Conservation (phyloP, 1,284 basidiomycete species). For the Cystodermella granulosa region DNA sequence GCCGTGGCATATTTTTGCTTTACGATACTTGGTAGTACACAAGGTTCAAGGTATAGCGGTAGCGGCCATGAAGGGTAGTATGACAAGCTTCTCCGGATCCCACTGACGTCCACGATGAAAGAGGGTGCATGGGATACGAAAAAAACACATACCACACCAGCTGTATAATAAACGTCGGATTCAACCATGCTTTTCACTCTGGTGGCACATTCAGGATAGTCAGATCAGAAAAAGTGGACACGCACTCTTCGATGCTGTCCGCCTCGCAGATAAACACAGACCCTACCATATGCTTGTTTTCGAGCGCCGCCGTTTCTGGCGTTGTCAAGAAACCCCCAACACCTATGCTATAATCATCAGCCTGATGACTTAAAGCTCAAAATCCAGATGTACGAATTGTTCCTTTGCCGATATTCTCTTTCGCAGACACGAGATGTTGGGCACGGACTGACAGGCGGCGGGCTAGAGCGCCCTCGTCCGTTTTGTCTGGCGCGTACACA, state of each 20-base stretch:
- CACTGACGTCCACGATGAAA: constrained; percentile 24
- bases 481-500: constrained; percentile 53
- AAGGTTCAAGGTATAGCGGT: constrained; percentile 28
- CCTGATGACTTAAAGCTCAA: background rate
- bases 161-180: constrained; percentile 38
- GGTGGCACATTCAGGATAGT: constrained; percentile 1
- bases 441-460: constrained; percentile 47
- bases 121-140: background rate
- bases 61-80: constrained; percentile 34
- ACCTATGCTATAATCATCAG: constrained; percentile 22
- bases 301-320: constrained; percentile 37
- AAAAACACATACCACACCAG: constrained; percentile 37
- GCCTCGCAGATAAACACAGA: constrained; percentile 42
- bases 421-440: constrained; percentile 42
- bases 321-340: constrained; percentile 38
- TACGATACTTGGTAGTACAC: background rate
- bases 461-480: constrained; percentile 46
- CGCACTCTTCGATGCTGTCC: constrained; percentile 39
- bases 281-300: constrained; percentile 41
- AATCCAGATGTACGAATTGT: constrained; percentile 39
- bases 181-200: constrained; percentile 39
- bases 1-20: background rate
- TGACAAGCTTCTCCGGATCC: constrained; percentile 39
- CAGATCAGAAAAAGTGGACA: constrained; percentile 1
- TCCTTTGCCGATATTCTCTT: constrained; percentile 40